Conservation (phyloP, 371 early-diverging fungal species). For the Mortierella sp. region DNA sequence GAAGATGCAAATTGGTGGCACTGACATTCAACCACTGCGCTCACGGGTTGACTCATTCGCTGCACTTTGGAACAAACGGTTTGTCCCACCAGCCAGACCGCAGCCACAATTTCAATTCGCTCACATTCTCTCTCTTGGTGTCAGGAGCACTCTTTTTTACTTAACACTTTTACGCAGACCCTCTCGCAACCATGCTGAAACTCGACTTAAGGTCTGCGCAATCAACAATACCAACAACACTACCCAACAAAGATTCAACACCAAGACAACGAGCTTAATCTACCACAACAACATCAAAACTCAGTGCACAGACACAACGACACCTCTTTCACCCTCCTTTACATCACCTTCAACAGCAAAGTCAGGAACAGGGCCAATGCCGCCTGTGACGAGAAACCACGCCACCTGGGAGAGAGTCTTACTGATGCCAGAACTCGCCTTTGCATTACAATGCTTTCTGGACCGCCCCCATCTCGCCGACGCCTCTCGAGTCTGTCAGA, state of each 20-base stretch:
- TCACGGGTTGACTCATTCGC: neutral
- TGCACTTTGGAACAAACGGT: neutral
- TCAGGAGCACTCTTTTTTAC: neutral
- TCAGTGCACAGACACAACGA: neutral
- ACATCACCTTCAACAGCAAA: neutral
- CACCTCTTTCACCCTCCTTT: neutral
- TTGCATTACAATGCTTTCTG: constrained; percentile 23
- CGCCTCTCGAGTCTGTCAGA: constrained; percentile 18
- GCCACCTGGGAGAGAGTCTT: neutral
- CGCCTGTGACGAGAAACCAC: neutral
- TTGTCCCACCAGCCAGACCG: neutral
- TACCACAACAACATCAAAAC: too few relatives aligned
- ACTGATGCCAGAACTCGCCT: constrained; percentile 26
- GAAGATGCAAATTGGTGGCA: neutral
- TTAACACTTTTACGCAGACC: neutral
- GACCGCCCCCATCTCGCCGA: constrained; percentile 16
- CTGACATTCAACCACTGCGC: neutral
- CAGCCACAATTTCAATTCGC: neutral
- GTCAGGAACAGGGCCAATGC: neutral
- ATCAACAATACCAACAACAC: neutral
- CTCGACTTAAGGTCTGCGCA: neutral
- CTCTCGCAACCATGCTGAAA: neutral
- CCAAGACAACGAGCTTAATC: neutral
- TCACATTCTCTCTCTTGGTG: too few relatives aligned
- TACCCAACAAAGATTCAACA: neutral